Evolutionary conservation across 2,329 filamentous ascomycete genomes (phyloP).

Genomic region (Daldinia eschscholtzii): DNA sequence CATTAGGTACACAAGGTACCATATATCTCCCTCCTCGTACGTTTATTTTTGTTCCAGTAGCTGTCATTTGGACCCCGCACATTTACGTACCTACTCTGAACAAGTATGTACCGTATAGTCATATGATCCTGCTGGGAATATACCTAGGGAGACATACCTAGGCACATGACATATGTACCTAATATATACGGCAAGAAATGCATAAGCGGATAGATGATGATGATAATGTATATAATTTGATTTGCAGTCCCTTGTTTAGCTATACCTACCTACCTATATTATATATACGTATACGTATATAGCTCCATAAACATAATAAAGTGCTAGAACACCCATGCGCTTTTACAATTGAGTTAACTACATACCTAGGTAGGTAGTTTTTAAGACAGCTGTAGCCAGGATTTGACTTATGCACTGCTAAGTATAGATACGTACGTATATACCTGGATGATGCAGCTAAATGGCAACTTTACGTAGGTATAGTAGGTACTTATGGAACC

Average conservation of each 20-base stretch:
- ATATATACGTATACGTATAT: too few relatives aligned
- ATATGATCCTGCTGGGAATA: background rate
- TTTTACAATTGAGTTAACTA: too few relatives aligned
- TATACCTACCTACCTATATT: too few relatives aligned
- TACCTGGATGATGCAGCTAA: background rate
- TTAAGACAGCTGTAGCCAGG: too few relatives aligned
- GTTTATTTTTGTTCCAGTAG: background rate
- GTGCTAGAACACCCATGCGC: too few relatives aligned
- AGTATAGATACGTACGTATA: background rate
- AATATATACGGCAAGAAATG: too few relatives aligned
- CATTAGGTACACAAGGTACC: too few relatives aligned
- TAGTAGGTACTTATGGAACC: background rate
- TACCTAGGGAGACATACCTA: background rate
- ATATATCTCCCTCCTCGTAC: background rate
- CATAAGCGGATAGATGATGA: too few relatives aligned
- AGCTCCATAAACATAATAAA: too few relatives aligned
- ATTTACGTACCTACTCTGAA: background rate
- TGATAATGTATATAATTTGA: too few relatives aligned
- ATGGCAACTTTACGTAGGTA: conserved; percentile 1
- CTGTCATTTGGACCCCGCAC: background rate
- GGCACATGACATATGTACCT: background rate
- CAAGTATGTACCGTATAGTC: background rate
- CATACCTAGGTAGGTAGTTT: too few relatives aligned
- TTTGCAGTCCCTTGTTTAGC: too few relatives aligned
- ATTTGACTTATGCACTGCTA: background rate